Base-by-base conservation (phyloP, 169 alveolate genomes). In the Cyclospora cayetanensis region DNA sequence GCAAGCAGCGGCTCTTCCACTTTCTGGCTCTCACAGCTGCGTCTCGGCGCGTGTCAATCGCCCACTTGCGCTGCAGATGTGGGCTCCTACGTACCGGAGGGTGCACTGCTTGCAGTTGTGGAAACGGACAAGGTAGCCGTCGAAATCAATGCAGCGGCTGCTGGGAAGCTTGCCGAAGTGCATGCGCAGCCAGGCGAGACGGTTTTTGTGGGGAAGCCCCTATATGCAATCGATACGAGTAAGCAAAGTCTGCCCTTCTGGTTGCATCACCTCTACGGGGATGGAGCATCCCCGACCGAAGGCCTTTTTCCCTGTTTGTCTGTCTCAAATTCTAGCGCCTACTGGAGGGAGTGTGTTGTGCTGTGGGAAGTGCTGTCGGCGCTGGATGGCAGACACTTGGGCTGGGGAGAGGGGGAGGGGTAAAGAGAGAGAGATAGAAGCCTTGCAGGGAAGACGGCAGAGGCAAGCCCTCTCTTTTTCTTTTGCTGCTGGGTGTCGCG, bases 41-140 rank as follows among this genome's bases (percentile, higher is more conserved):
- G n/a, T n/a, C n/a, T n/a, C n/a, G n/a, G n/a, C n/a, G n/a, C n/a
- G n/a, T n/a, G n/a, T n/a, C n/a, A n/a, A n/a, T n/a, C n/a, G n/a
- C n/a, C 35, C 74, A 20, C 35, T 31, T 60, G 74, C 74, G 12
- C 35, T 27, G 68, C 84, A 90, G 93, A 35, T 29, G 94, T 96
- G 55, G 99, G 99, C 66, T 98, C 97, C 74, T 96, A 90, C 92
- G 98, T 98, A 31, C 92, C 90, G 77, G 94, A 95, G 74, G 99
- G 98, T 91, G 99, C 97, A 85, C 95, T 97, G 35, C 94, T 98
- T 34, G 98, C 99, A 70, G 96, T 97, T 55, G 97, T 98, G 37
- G 99, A 98, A 91, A 98, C 99, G 18, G 99, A 98, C 95, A 98
- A 98, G 95, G 99, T 97, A 29, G 96, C 98, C 27, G 98, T 97